These are phyloP conservation scores for Andrographis paniculata DNA, from an alignment of 305 asterid genomes.

Conservation along the genomic window DNA sequence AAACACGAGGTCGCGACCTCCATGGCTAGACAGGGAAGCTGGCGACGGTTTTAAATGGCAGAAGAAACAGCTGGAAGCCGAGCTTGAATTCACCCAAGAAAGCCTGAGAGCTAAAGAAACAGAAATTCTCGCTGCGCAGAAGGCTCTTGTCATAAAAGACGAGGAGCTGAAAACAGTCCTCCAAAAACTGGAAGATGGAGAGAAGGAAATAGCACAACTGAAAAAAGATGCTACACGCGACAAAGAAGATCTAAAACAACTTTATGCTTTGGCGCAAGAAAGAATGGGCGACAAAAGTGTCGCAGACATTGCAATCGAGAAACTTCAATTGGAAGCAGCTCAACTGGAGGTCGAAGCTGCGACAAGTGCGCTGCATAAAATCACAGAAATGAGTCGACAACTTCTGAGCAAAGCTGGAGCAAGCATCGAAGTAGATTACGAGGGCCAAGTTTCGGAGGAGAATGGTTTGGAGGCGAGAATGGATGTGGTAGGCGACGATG, in stretches of 20 bases:
- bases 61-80: constrained; percentile 54
- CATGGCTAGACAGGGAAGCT: constrained; percentile 17
- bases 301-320: constrained; percentile 59
- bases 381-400: constrained; percentile 58
- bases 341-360: constrained; percentile 78
- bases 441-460: constrained; percentile 11
- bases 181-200: constrained; percentile 40
- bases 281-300: constrained; percentile 42
- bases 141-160: constrained; percentile 50
- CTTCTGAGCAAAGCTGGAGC: constrained; percentile 38
- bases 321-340: constrained; percentile 68
- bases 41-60: constrained; percentile 36
- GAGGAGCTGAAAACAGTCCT: constrained; percentile 48
- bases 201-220: constrained; percentile 46
- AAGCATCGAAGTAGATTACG: constrained; percentile 30
- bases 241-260: constrained; percentile 34
- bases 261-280: constrained; percentile 51
- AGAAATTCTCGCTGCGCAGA: constrained; percentile 52
- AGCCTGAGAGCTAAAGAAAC: constrained; percentile 55
- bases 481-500: constrained; percentile 17
- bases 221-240: constrained; percentile 41
- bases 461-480: constrained; percentile 16
- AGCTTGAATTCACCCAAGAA: constrained; percentile 49
- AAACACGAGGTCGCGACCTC: too few relatives aligned
- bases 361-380: constrained; percentile 49